Percentiles rank a stretch among this genome's conserved stretches.
Conservation (phyloP, 805 yeast genomes). For the Clavispora phyllophila region DNA sequence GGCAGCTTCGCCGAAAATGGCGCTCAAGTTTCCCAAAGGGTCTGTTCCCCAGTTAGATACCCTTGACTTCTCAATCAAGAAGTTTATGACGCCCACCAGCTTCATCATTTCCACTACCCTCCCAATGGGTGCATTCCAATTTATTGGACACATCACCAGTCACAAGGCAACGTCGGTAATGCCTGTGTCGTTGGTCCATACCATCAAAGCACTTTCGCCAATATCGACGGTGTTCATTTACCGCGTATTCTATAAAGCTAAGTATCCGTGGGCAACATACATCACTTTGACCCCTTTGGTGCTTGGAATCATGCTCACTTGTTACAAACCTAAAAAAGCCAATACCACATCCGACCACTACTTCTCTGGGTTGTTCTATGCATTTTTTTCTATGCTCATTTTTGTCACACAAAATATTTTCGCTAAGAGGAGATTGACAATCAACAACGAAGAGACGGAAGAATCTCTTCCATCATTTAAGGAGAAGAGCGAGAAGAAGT, state of each 20-base stretch:
- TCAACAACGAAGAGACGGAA: slow-evolving; percentile 24
- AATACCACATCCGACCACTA: slow-evolving; percentile 13
- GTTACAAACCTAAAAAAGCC: slow-evolving; percentile 44
- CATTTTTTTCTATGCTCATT: slow-evolving; percentile 54
- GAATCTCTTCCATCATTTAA: slow-evolving; percentile 20
- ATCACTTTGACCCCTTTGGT: slow-evolving; percentile 74
- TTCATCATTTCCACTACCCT: slow-evolving; percentile 60
- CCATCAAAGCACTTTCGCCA: slow-evolving; percentile 89
- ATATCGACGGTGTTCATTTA: slow-evolving; percentile 80
- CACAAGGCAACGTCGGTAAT: slow-evolving; percentile 89
- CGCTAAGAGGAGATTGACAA: slow-evolving; percentile 67
- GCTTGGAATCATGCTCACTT: slow-evolving; percentile 78
- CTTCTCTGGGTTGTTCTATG: slow-evolving; percentile 42
- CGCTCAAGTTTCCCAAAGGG: slow-evolving; percentile 14
- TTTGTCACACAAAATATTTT: slow-evolving; percentile 77
- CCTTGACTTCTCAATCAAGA: slow-evolving; percentile 20
- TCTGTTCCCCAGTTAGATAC: slow-evolving; percentile 16
- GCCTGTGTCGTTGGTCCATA: slow-evolving; percentile 93
- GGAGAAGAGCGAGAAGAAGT: slow-evolving; percentile 28
- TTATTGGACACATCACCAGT: slow-evolving; percentile 83
- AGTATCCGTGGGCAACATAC: slow-evolving; percentile 65
- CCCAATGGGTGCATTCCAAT: slow-evolving; percentile 94
- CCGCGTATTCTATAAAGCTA: slow-evolving; percentile 51
- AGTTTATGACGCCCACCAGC: slow-evolving; percentile 51
- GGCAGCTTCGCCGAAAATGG: slow-evolving; percentile 21